These are phyloP conservation scores for Periconia sp. DNA, from an alignment of 2,329 filamentous ascomycete species.

Conservation along the genomic window DNA sequence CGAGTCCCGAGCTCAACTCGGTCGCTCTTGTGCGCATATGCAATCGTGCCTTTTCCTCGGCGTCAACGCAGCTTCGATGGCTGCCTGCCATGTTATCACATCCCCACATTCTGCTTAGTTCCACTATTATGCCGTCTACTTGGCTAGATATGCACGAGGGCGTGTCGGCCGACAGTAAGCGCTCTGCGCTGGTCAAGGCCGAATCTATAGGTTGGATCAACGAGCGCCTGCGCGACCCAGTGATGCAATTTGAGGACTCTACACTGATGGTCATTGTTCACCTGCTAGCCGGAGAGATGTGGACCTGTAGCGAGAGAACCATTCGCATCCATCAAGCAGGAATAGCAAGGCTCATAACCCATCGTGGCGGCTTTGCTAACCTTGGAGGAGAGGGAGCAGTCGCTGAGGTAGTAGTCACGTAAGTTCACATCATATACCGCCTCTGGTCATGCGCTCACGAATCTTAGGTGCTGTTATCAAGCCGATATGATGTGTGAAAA, in stretches of 20 bases:
- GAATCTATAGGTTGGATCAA: slow-evolving; percentile 37
- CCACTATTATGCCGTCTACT: slow-evolving; percentile 27
- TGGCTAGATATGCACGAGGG: slow-evolving; percentile 37
- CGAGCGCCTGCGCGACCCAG: slow-evolving; percentile 19
- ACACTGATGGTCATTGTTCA: slow-evolving; percentile 39
- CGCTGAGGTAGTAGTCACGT: slow-evolving; percentile 30
- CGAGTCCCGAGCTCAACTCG: slow-evolving; percentile 19
- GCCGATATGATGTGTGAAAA: slow-evolving; percentile 36
- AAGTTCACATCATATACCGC: too few relatives aligned
- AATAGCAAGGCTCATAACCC: slow-evolving; percentile 27
- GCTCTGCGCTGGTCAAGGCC: slow-evolving; percentile 30
- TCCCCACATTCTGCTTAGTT: slow-evolving; percentile 33
- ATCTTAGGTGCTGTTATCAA: slow-evolving; percentile 33
- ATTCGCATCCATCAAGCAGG: slow-evolving; percentile 30
- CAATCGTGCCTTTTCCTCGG: slow-evolving; percentile 28
- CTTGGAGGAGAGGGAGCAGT: slow-evolving; percentile 20
- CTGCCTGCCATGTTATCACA: slow-evolving; percentile 31
- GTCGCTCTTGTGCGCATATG: slow-evolving; percentile 25
- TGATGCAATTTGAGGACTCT: slow-evolving; percentile 21
- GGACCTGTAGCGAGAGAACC: slow-evolving; percentile 34
- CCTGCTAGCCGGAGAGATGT: slow-evolving; percentile 37
- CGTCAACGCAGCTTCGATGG: slow-evolving; percentile 30
- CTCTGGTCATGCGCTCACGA: slow-evolving; percentile 14
- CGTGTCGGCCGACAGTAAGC: slow-evolving; percentile 29
- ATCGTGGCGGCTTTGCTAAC: slow-evolving; percentile 27